Evolutionary conservation across 345 rosid genomes (phyloP).

Genomic region (Hirschfeldia incana): DNA sequence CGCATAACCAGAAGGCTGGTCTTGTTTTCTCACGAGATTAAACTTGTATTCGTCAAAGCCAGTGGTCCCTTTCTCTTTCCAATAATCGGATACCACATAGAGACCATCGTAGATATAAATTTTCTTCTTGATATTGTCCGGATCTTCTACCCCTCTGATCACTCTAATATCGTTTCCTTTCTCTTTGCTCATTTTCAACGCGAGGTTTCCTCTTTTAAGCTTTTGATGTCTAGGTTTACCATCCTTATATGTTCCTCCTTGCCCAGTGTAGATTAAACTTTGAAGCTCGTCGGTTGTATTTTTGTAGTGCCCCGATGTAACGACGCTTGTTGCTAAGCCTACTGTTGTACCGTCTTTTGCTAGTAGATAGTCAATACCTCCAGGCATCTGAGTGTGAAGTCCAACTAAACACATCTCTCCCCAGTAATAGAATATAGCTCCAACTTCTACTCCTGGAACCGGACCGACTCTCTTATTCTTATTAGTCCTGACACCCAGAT

Average conservation of each 20-base stretch:
- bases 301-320: constrained; percentile 61
- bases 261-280: constrained; percentile 60
- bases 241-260: constrained; percentile 46
- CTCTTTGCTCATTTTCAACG: constrained; percentile 49
- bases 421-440: background rate
- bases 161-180: constrained; percentile 61
- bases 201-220: constrained; percentile 66
- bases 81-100: constrained; percentile 46
- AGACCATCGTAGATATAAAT: constrained; percentile 63
- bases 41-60: constrained; percentile 55
- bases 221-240: constrained; percentile 48
- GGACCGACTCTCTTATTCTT: background rate
- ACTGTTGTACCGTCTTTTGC: background rate
- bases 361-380: background rate
- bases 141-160: constrained; percentile 56
- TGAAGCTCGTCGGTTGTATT: constrained; percentile 49
- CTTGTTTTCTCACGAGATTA: constrained; percentile 50
- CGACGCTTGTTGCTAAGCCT: constrained; percentile 42
- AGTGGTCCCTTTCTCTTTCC: constrained; percentile 53
- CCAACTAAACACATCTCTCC: background rate
- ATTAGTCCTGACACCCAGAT: background rate
- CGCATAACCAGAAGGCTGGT: constrained; percentile 50
- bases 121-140: constrained; percentile 16
- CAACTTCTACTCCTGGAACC: background rate
- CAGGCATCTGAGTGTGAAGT: background rate